A percentile compares a stretch with the other conserved stretches of the same genome.
Conservation (phyloP, 2,329 filamentous ascomycete species). For the Fusarium pseudoanthophilum region DNA sequence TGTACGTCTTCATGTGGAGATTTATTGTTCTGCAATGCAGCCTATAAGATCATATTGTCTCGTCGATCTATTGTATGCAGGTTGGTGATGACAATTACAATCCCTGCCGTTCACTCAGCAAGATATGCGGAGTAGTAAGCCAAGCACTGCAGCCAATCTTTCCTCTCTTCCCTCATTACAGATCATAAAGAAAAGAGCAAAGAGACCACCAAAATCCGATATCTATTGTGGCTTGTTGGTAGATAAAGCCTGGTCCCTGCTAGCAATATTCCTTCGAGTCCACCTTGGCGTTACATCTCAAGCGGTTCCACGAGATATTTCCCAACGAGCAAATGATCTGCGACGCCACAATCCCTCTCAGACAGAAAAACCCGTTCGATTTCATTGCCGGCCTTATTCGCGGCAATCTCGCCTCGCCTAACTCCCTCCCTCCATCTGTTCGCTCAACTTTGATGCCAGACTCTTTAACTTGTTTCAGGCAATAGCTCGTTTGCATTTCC, state of each 20-base stretch:
- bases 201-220: neutral
- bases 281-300: constrained; percentile 1
- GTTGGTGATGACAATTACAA: constrained; percentile 6
- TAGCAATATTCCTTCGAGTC: neutral
- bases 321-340: constrained; percentile 8
- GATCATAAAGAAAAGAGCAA: neutral
- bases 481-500: neutral
- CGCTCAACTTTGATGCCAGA: neutral
- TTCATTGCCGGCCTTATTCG: constrained; percentile 6
- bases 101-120: neutral
- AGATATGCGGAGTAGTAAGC: neutral
- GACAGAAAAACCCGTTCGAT: constrained; percentile 10
- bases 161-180: neutral
- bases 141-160: neutral
- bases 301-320: neutral
- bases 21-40: accelerated
- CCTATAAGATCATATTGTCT: neutral
- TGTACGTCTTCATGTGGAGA: neutral
- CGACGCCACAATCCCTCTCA: constrained; percentile 6
- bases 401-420: constrained; percentile 5
- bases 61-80: neutral
- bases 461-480: constrained; percentile 2
- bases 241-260: constrained; percentile 3
- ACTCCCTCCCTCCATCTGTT: neutral
- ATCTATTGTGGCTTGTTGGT: neutral